Percentiles rank a stretch among this genome's conserved stretches.
Conservation (phyloP, 371 early-diverging fungal species). For the Entomophthora muscae region DNA sequence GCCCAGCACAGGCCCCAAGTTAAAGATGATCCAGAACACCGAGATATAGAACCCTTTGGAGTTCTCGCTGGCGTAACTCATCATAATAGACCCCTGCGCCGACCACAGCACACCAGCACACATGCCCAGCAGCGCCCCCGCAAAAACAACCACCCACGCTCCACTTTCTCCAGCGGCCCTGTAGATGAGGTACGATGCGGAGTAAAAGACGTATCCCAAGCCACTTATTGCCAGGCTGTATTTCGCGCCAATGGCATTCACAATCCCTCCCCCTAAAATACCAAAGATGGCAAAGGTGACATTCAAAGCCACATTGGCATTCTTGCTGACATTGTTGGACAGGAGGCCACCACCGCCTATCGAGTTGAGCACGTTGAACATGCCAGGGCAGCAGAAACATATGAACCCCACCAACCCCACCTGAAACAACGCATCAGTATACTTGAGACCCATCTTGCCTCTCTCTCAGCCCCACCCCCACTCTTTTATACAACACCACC, state of each 20-base stretch:
- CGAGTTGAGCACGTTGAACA: conserved; percentile 64
- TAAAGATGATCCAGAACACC: conserved; percentile 64
- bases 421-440: conserved; percentile 1
- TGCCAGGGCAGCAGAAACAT: conserved; percentile 27
- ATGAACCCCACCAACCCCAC: conserved; percentile 7
- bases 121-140: conserved; percentile 40
- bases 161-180: conserved; percentile 17
- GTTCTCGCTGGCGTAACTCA: conserved; percentile 42
- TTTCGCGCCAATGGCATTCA: conserved; percentile 35
- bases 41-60: conserved; percentile 57
- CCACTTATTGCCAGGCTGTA: conserved; percentile 28
- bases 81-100: conserved; percentile 49
- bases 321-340: conserved; percentile 28
- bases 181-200: conserved; percentile 31
- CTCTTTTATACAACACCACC: too few species aligned
- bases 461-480: too few species aligned
- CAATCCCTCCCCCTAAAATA: conserved; percentile 36
- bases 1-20: conserved; percentile 55
- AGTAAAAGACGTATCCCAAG: conserved; percentile 31
- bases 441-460: not conserved
- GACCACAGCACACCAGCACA: conserved; percentile 42
- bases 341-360: conserved; percentile 50
- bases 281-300: conserved; percentile 48
- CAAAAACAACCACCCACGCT: conserved; percentile 23
- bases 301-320: conserved; percentile 48